Percentiles rank a stretch among this genome's conserved stretches.
Evolutionary conservation across 768 basidiomycete genomes (phyloP).

Genomic region (Stropharia rugosoannulata): DNA sequence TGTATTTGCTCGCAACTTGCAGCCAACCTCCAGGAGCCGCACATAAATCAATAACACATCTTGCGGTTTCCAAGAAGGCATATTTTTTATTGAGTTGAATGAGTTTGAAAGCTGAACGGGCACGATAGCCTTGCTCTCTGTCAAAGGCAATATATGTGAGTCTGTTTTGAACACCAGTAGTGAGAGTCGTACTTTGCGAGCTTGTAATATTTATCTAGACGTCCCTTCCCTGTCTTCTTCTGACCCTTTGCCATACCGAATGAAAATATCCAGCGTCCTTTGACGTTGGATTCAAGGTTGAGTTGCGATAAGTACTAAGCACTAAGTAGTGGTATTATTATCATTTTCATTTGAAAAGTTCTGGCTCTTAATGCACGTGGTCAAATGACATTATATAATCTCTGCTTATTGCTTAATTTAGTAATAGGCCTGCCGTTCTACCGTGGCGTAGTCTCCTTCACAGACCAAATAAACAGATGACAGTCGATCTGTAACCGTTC

Average conservation of each 20-base stretch:
- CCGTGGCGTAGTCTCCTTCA: too few species aligned
- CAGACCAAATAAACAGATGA: too few species aligned
- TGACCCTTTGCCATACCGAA: constrained; percentile 69
- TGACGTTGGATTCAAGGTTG: too few species aligned
- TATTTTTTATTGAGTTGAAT: constrained; percentile 99
- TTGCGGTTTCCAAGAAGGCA: constrained; percentile 81
- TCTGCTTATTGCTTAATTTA: too few species aligned
- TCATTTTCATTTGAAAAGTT: constrained; percentile 10
- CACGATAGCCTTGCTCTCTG: constrained; percentile 98
- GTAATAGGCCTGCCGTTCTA: background rate
- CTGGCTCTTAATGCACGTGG: constrained; percentile 6
- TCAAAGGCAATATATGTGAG: constrained; percentile 10
- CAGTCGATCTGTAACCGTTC: too few species aligned
- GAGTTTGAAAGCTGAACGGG: constrained; percentile 98
- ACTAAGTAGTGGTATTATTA: too few species aligned
- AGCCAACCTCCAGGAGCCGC: constrained; percentile 99
- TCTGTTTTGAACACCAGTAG: constrained; percentile 5
- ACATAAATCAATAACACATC: constrained; percentile 96
- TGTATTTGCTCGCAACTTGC: constrained; percentile 97
- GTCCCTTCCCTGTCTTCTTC: constrained; percentile 96
- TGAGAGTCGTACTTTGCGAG: constrained; percentile 72
- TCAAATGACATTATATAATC: constrained; percentile 1
- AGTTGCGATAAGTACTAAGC: too few species aligned
- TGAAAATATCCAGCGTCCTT: background rate
- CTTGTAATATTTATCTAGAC: constrained; percentile 96